Conservation (phyloP, 2,329 filamentous ascomycete species). For the Clonostachys byssicola region DNA sequence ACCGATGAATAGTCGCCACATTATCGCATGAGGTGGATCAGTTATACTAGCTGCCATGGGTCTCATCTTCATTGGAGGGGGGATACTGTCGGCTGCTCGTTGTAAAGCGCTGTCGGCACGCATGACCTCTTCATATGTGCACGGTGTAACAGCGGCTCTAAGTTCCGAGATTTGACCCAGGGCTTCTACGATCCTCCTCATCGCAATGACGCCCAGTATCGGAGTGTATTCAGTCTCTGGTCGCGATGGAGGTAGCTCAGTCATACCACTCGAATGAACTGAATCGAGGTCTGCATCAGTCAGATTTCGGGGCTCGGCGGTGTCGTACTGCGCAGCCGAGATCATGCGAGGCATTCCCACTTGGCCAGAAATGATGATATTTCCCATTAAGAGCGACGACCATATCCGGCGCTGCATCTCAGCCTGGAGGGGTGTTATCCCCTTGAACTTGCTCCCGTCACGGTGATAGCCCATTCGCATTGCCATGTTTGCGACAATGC, state of each 20-base stretch:
- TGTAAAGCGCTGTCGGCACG: slow-evolving; percentile 26
- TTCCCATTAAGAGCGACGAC: slow-evolving; percentile 32
- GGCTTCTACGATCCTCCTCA: slow-evolving; percentile 12
- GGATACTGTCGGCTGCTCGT: slow-evolving; percentile 17
- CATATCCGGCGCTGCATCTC: slow-evolving; percentile 40
- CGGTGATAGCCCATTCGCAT: slow-evolving; percentile 33
- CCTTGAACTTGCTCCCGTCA: slow-evolving; percentile 32
- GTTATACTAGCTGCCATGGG: slow-evolving; percentile 29
- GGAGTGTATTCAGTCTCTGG: slow-evolving; percentile 32
- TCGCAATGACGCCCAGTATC: slow-evolving; percentile 25
- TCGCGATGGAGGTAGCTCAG: slow-evolving; percentile 26
- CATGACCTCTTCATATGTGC: slow-evolving; percentile 19
- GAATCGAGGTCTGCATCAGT: slow-evolving; percentile 31
- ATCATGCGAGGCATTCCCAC: slow-evolving; percentile 38
- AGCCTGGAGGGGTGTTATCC: slow-evolving; percentile 33
- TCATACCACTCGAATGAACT: slow-evolving; percentile 10
- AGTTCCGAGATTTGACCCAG: slow-evolving; percentile 13
- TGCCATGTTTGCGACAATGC: slow-evolving; percentile 22
- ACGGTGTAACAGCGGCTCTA: not conserved
- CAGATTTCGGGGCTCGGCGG: slow-evolving; percentile 34
- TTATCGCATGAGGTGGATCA: slow-evolving; percentile 15
- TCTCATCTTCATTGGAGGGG: slow-evolving; percentile 23
- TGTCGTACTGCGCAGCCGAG: slow-evolving; percentile 29
- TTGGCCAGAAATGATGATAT: slow-evolving; percentile 33
- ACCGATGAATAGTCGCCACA: slow-evolving; percentile 16